Evolutionary conservation across 305 asterid species (phyloP), one percentile per base, ranked within the genome.

Genomic region (Fraxinus xanthoxyloides): DNA sequence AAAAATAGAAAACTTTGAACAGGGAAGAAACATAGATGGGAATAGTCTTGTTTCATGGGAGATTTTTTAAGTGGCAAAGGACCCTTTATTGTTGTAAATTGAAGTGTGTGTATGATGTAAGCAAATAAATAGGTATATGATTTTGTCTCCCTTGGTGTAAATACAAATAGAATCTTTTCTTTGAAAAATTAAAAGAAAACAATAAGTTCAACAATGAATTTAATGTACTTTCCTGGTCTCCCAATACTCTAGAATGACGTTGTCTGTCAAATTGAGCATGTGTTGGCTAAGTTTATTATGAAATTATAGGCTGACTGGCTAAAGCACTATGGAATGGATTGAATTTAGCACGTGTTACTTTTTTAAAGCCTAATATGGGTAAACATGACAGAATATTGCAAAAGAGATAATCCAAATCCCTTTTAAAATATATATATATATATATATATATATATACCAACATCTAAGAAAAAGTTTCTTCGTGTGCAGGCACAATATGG

Each of bases 401-500:
- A 67, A 79, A 77, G 21, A 23, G 46, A 59, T 40, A 35, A 7
- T 5, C 75, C 26, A 80, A 79, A 59, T 1, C 34, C 34, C 63
- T 23, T 63, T 34, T 32, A 32, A 32, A 32, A 32, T 17, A 15
- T 59, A 38, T 32, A 32, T 32, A 32, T 32, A 34, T 34, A 34
- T 34, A 34, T 32, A 17, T 43, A 54, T 75, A 46, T 30, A 54
- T 59, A 75, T 17, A 17, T 13, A 30, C 10, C 9, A 7, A 79
- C 67, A 82, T 85, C 70, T 76, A 65, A 17, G 65, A 81, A 75
- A 61, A 76, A 63, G 61, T 35, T 63, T 65, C 72, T 46, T 78
- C 70, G 26, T 76, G 56, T 59, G 77, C 35, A 36, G 76, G 35
- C 74, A 51, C 74, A 73, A 54, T 36, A 3, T 32, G 38, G 40